Evolutionary conservation across 352 stramenopile species (phyloP), one percentile per base, ranked within the genome.

Genomic region (Thalassiosira sp.): DNA sequence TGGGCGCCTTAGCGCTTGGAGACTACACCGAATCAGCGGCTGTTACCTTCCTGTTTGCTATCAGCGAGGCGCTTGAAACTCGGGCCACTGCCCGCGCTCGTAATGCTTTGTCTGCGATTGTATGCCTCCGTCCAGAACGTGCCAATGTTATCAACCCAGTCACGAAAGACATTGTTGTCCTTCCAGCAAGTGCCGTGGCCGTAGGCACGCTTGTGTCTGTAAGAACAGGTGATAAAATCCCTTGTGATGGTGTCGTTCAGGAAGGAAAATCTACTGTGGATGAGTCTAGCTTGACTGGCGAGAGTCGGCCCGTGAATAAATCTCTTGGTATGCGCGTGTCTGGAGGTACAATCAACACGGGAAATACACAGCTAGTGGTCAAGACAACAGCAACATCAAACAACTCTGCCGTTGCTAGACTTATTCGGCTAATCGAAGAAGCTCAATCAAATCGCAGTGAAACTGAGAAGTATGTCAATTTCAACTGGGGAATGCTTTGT

Each of bases 281-380:
- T 79, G 94, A 98, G 81, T 97, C 92, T 1, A 76, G 20, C 62
- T 78, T 98, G 11, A 98, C 95, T n/a, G 95, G 95, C 18, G 95
- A 98, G 87, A 96, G 94, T 24, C 73, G 90, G 15, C 94, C 95
- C 0, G 94, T 98, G 0, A 51, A 63, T 1, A 94, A 93, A 72
- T 53, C 22, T 3, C n/a, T 56, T 27, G 80, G 77, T 5, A 78
- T 67, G 18, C 10, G 24, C 18, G 82, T 89, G 0, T 87, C 75
- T 25, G 79, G 85, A 37, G 90, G 90, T 33, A 94, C 90, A 2
- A 81, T 94, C 16, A 92, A 92, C 61, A 61, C 49, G 37, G 83
- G 84, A 13, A 45, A 60, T 24, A 74, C 76, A 28, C 72, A 84
- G 45, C 63, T 91, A 24, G 56, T 85, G 7, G 42, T 91, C 13